Evolutionary conservation across 768 basidiomycete species (phyloP), one percentile per base, ranked within the genome.

Genomic region (Boletus huronensis): DNA sequence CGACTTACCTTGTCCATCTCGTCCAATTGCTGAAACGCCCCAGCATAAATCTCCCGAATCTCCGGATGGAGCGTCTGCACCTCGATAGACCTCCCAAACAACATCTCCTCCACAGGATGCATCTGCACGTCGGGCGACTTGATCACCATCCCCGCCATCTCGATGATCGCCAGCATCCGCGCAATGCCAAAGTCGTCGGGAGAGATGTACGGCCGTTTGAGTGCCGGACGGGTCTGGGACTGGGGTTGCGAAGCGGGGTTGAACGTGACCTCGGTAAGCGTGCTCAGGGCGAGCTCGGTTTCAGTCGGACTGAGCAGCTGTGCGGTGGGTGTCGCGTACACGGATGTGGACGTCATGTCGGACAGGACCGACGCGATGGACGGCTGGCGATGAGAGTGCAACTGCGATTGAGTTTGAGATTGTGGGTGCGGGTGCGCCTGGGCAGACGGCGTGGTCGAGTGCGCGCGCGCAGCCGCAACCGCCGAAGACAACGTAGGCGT

Each of bases 111-210:
- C 21, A 87, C 82, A n/a, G 82, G 78, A 55, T 89, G 79, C 57
- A 83, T 60, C n/a, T 75, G 72, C 5, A 62, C 48, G 36, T 72
- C 70, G 39, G 71, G 63, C 47, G 65, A 67, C 53, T 70, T 75
- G 31, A 67, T 63, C 50, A 74, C 63, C 38, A 69, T 66, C 25
- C 82, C 84, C 32, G 79, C 77, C 35, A 80, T 79, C 69, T 93
- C 87, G 52, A 97, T 93, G 40, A 95, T 78, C 25, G 90, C 87
- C 80, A 97, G 80, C 90, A 97, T 93, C 48, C 85, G 79, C 8
- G 82, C 73, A 25, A 96, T 75, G 2, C 94, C 94, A 71, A 95
- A 95, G 68, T 95, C 92, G 64, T 95, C 85, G 57, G 78, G 80
- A n/a, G 82, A 82, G 45, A 87, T 70, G 40, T 81, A 67, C 32